Evolutionary conservation across 1,284 basidiomycete species (phyloP).

Genomic region (Sanghuangporus baumii): DNA sequence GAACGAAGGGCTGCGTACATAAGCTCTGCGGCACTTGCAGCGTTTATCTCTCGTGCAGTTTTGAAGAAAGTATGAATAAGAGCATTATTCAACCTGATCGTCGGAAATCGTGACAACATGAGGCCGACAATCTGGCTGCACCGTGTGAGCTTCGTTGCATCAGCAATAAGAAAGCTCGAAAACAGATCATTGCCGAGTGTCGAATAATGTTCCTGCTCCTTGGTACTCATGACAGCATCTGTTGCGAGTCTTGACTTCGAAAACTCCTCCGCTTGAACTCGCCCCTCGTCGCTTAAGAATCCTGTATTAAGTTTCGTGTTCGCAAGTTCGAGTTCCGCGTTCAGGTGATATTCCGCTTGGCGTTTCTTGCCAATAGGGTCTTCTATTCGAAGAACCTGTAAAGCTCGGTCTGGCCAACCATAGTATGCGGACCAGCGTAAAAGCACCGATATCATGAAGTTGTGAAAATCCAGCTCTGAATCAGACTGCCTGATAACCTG

Average conservation of each 20-base stretch:
- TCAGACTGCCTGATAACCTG: slow-evolving; percentile 35
- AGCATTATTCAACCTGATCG: slow-evolving; percentile 18
- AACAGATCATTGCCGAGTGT: slow-evolving; percentile 3
- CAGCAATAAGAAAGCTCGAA: neutral
- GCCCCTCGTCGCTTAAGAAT: too few relatives aligned
- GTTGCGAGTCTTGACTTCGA: too few relatives aligned
- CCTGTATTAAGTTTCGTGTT: too few relatives aligned
- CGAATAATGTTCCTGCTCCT: neutral
- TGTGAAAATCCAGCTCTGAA: slow-evolving; percentile 32
- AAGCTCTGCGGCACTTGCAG: slow-evolving; percentile 20
- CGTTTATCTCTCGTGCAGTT: slow-evolving; percentile 27
- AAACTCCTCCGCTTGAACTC: too few relatives aligned
- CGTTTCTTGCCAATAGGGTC: neutral
- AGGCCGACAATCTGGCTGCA: neutral
- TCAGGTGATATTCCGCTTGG: too few relatives aligned
- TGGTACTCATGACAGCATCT: neutral
- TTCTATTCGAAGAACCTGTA: slow-evolving; percentile 11
- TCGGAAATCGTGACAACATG: slow-evolving; percentile 1
- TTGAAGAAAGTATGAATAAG: slow-evolving; percentile 42
- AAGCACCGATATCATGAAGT: slow-evolving; percentile 40
- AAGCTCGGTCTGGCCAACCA: slow-evolving; percentile 42
- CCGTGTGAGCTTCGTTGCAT: neutral
- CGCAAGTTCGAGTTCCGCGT: too few relatives aligned
- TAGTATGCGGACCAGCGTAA: slow-evolving; percentile 44
- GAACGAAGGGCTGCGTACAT: slow-evolving; percentile 3